Evolutionary conservation across 2,329 filamentous ascomycete species (phyloP).

Genomic region (Colletotrichum sp.): DNA sequence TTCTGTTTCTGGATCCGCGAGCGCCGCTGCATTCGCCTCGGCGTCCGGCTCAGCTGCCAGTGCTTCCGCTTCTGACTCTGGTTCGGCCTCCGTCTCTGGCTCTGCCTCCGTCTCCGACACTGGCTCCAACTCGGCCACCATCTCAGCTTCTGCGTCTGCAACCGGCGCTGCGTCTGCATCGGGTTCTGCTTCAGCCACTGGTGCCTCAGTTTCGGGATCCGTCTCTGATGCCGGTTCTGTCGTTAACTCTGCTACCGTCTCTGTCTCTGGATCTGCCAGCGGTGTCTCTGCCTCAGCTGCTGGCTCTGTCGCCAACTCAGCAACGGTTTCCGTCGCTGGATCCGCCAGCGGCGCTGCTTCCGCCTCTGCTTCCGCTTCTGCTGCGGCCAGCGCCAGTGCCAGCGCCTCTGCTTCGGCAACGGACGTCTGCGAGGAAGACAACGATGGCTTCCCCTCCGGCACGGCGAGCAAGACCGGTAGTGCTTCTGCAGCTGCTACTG

Average conservation of each 20-base stretch:
- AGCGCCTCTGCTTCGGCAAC: background rate
- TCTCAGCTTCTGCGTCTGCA: background rate
- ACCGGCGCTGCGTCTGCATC: background rate
- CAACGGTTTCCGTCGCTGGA: background rate
- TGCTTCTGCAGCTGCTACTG: background rate
- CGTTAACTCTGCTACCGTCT: background rate
- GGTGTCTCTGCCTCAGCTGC: background rate
- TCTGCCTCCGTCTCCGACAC: background rate
- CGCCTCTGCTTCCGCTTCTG: background rate
- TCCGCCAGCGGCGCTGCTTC: background rate
- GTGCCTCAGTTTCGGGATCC: background rate
- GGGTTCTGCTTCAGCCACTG: background rate
- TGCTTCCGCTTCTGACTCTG: background rate
- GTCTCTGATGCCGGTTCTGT: background rate
- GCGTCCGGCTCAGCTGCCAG: background rate
- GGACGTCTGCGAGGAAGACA: conserved; percentile 15
- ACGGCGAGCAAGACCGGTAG: background rate
- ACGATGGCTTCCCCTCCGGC: background rate
- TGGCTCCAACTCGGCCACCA: background rate
- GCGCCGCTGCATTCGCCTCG: background rate
- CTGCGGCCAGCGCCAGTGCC: background rate
- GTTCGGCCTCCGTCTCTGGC: background rate
- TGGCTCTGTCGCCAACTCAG: too few relatives aligned
- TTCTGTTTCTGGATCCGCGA: background rate
- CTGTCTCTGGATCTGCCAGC: background rate